A percentile compares a stretch with the other conserved stretches of the same genome.
These are phyloP conservation scores for Ophiostoma sp. DNA, from an alignment of 2,329 filamentous ascomycete genomes.

Conservation along the genomic window DNA sequence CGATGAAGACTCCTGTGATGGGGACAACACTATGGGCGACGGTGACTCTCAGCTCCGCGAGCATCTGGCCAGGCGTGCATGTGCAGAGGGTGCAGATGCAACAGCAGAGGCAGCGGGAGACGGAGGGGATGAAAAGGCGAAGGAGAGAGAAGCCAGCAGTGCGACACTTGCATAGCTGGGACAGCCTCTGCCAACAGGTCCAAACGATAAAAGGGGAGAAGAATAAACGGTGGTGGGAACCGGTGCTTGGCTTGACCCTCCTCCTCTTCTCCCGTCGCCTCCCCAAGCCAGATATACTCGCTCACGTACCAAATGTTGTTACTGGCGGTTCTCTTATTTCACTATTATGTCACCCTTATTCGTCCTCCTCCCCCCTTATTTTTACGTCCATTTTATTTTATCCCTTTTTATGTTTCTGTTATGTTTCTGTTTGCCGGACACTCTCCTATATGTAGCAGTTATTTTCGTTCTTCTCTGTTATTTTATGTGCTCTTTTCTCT, in stretches of 20 bases:
- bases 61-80: background rate
- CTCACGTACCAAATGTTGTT: background rate
- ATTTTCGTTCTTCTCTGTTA: slow-evolving; percentile 9
- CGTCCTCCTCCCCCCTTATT: background rate
- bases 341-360: background rate
- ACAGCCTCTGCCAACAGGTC: background rate
- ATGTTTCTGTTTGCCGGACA: slow-evolving; percentile 1
- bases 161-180: background rate
- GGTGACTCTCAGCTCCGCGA: background rate
- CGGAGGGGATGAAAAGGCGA: background rate
- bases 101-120: background rate
- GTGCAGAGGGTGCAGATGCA: background rate
- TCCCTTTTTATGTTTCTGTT: slow-evolving; percentile 8
- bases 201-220: background rate
- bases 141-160: background rate
- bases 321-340: background rate
- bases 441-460: slow-evolving; percentile 16
- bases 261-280: background rate
- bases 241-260: background rate
- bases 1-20: background rate
- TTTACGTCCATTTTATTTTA: background rate
- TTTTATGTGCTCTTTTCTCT: slow-evolving; percentile 11
- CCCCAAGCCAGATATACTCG: background rate
- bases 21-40: background rate
- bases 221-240: background rate